phyloP scores from a whole-genome alignment of 164 flowering plant genomes.

The Warburgia ugandensis region DNA sequence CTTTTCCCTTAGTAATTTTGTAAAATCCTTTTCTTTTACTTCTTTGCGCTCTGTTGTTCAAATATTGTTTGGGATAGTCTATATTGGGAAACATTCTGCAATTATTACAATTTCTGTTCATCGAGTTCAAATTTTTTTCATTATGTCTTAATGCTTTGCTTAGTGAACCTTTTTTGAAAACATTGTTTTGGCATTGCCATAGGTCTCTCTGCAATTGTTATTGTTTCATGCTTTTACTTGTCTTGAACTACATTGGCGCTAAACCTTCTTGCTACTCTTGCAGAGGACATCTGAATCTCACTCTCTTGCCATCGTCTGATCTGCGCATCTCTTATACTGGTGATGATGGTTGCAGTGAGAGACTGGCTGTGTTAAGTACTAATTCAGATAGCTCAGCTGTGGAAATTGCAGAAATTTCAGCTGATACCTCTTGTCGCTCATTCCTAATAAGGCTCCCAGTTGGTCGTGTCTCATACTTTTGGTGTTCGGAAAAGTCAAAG shows the following conservation, averaged over 20 bases:
- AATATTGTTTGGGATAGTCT: too few relatives aligned
- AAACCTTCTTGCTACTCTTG: conserved; percentile 5
- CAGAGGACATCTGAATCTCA: conserved; percentile 82
- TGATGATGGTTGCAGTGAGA: conserved; percentile 69
- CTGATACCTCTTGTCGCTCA: conserved; percentile 76
- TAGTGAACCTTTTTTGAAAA: too few relatives aligned
- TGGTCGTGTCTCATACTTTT: conserved; percentile 43
- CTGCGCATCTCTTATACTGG: conserved; percentile 72
- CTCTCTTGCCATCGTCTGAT: conserved; percentile 79
- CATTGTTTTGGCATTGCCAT: too few relatives aligned
- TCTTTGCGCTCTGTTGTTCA: too few relatives aligned
- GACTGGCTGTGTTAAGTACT: conserved; percentile 45
- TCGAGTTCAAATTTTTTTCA: too few relatives aligned
- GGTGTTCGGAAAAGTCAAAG: conserved; percentile 90
- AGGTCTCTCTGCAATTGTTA: too few relatives aligned
- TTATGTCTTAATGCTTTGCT: too few relatives aligned
- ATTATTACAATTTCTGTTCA: too few relatives aligned
- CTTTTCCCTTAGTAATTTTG: too few relatives aligned
- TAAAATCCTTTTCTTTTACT: too few relatives aligned
- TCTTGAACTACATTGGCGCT: neutral
- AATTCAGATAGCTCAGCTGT: conserved; percentile 32
- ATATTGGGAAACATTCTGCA: too few relatives aligned
- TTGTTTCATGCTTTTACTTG: neutral
- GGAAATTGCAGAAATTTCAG: conserved; percentile 50
- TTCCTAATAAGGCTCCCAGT: conserved; percentile 47